phyloP scores from a whole-genome alignment of 2,329 filamentous ascomycete species.

The Lachnellula hyalina region DNA sequence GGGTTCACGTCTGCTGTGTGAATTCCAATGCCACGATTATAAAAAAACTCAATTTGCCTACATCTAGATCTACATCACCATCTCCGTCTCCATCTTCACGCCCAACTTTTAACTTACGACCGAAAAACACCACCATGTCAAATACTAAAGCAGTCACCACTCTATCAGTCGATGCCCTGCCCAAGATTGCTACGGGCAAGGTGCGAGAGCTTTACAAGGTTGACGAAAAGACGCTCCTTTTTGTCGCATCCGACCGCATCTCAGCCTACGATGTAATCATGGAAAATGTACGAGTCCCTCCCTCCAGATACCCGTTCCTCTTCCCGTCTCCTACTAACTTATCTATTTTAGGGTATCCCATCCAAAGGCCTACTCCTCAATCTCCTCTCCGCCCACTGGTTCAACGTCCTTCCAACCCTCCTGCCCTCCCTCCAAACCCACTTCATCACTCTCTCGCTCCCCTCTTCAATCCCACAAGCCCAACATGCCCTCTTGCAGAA shows the following conservation, averaged over 20 bases:
- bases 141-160: constrained; percentile 8
- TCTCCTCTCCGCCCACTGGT: constrained; percentile 64
- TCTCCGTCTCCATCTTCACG: no score
- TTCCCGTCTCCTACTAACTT: constrained; percentile 31
- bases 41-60: no score
- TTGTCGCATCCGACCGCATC: constrained; percentile 84
- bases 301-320: constrained; percentile 42
- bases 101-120: no score
- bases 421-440: constrained; percentile 58
- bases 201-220: constrained; percentile 78
- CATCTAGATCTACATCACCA: no score
- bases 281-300: constrained; percentile 60
- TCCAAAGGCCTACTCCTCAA: constrained; percentile 64
- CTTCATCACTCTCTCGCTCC: constrained; percentile 54
- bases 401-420: constrained; percentile 50
- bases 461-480: constrained; percentile 39
- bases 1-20: no score
- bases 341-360: constrained; percentile 52
- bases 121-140: constrained; percentile 7
- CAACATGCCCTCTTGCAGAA: constrained; percentile 41
- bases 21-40: no score
- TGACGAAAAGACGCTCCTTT: constrained; percentile 66
- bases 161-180: constrained; percentile 14
- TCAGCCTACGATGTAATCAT: constrained; percentile 94
- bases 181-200: constrained; percentile 46